Evolutionary conservation across 2,329 filamentous ascomycete genomes (phyloP), one percentile per base, ranked within the genome.

Genomic region (Talaromyces islandicus): DNA sequence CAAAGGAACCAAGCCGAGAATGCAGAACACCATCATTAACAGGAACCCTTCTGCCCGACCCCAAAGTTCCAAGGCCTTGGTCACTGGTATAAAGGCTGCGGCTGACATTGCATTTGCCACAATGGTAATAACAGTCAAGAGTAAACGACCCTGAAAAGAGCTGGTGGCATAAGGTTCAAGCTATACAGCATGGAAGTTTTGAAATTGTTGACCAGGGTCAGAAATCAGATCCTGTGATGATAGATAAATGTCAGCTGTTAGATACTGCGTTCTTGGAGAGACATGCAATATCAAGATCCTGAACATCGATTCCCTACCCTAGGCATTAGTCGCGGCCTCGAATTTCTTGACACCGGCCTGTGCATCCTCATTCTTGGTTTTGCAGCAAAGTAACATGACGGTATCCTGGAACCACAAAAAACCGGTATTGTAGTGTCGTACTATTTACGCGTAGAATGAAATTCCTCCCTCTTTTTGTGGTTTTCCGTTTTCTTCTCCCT

Each of bases 51-150:
- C 78, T 1, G 82, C 76, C 25, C 85, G 81, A 27, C 83, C 85
- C 78, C 80, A 87, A 48, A 84, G 75, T 70, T 88, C 81, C 56
- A 87, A 74, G 11, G 85, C 74, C 70, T 86, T 87, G 60, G 85
- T 83, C 32, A 84, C 75, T 1, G 83, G 80, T n/a, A 87, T 76
- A 67, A 83, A 83, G 59, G 78, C 74, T 32, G 85, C 75, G 19
- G 81, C 84, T 43, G 78, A 78, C 46, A 86, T 80, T 41, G 85
- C 73, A 60, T 72, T 78, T 17, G 82, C 75, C 46, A 86, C 74
- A 61, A 86, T 79, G 48, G 69, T 70, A 14, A 81, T 82, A 10
- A 81, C 78, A 0, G 81, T 74, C 0, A 81, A 75, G 50, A 84
- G 73, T 0, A 81, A 81, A 65, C 85, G 82, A 7, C 74, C 69